phyloP scores from a whole-genome alignment of 495 filamentous ascomycete genomes.

The Xylaria flabelliformis region DNA sequence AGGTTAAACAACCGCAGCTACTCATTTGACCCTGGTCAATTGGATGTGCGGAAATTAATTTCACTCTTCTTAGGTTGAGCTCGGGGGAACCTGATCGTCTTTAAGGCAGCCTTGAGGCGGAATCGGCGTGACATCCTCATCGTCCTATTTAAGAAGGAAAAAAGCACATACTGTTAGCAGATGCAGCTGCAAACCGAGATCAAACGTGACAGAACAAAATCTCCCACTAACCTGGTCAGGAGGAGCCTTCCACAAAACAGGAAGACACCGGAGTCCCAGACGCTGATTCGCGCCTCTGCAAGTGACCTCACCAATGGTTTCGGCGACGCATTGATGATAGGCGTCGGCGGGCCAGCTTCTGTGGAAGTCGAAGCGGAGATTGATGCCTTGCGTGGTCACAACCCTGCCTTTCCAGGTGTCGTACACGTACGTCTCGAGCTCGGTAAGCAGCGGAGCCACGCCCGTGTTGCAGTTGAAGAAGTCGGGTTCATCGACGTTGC shows the following conservation, averaged over 20 bases:
- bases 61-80: slow-evolving; percentile 26
- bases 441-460: slow-evolving; percentile 14
- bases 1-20: not conserved
- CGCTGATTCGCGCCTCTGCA: slow-evolving; percentile 12
- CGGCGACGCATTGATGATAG: slow-evolving; percentile 29
- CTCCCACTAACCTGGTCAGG: not conserved
- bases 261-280: slow-evolving; percentile 3
- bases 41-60: not conserved
- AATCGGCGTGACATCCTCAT: slow-evolving; percentile 1
- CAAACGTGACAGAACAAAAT: not conserved
- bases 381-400: slow-evolving; percentile 23
- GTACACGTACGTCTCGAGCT: slow-evolving; percentile 23
- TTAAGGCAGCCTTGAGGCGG: not conserved
- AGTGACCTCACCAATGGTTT: slow-evolving; percentile 31
- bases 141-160: not conserved
- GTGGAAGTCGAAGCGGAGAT: slow-evolving; percentile 34
- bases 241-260: not conserved
- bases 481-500: slow-evolving; percentile 25
- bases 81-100: slow-evolving; percentile 32
- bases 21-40: too few species aligned
- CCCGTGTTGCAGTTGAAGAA: slow-evolving; percentile 33
- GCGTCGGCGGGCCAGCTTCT: slow-evolving; percentile 27
- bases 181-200: not conserved
- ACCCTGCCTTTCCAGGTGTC: slow-evolving; percentile 16
- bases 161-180: not conserved